Evolutionary conservation across 164 flowering plant genomes (phyloP).

Genomic region (Taxillus chinensis): DNA sequence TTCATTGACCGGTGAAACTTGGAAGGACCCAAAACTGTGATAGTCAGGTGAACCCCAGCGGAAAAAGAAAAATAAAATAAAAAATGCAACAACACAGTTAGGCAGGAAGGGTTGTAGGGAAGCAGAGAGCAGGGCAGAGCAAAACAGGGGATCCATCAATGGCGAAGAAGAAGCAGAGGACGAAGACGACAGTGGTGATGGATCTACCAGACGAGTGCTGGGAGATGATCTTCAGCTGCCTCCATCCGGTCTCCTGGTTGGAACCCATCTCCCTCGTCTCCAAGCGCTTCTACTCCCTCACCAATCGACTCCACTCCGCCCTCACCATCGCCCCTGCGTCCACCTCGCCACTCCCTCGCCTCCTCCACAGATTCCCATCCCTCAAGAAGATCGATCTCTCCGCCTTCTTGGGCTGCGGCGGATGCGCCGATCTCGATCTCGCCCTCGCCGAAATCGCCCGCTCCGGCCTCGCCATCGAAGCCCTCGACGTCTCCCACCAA

Average conservation of each 20-base stretch:
- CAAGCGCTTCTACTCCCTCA: slow-evolving; percentile 35
- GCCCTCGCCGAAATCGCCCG: slow-evolving; percentile 20
- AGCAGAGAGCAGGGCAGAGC: too few species aligned
- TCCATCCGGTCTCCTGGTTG: slow-evolving; percentile 19
- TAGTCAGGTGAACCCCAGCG: too few species aligned
- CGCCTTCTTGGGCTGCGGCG: slow-evolving; percentile 5
- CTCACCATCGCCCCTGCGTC: slow-evolving; percentile 27
- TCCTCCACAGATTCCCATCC: slow-evolving; percentile 30
- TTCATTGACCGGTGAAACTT: too few species aligned
- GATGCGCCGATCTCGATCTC: slow-evolving; percentile 18
- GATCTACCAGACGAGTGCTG: slow-evolving; percentile 52
- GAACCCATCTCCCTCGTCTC: slow-evolving; percentile 40
- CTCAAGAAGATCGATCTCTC: slow-evolving; percentile 20
- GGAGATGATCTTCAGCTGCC: slow-evolving; percentile 26
- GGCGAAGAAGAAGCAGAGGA: too few species aligned
- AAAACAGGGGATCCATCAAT: too few species aligned
- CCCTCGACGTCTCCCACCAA: slow-evolving; percentile 35
- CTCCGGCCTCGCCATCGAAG: slow-evolving; percentile 22
- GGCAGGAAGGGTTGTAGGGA: too few species aligned
- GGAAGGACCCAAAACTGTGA: too few species aligned
- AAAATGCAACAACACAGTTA: too few species aligned
- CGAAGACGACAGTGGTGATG: not conserved
- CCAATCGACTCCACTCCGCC: slow-evolving; percentile 29
- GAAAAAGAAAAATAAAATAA: too few species aligned
- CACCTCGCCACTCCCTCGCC: slow-evolving; percentile 8